Percentiles rank a stretch among this genome's conserved stretches.
phyloP scores from a whole-genome alignment of 2,329 filamentous ascomycete genomes.

The Microsporum ferrugineum region DNA sequence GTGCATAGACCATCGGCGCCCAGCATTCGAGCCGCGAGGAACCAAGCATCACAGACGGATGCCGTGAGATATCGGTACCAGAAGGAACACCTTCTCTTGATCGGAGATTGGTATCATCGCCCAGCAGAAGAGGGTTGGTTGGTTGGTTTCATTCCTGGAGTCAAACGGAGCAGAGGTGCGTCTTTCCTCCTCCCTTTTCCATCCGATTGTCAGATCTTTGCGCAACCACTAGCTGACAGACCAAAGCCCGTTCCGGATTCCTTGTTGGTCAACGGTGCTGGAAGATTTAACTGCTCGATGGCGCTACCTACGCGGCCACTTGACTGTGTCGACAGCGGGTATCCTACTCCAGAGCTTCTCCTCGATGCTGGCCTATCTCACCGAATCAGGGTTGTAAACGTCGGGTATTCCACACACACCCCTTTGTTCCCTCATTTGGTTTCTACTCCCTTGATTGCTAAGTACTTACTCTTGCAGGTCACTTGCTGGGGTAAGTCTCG shows the following conservation, averaged over 20 bases:
- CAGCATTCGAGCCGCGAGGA: conserved; percentile 10
- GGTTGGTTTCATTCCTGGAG: conserved; percentile 35
- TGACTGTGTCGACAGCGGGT: conserved; percentile 28
- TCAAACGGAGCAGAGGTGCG: conserved; percentile 36
- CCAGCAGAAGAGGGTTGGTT: conserved; percentile 29
- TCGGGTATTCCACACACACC: conserved; percentile 23
- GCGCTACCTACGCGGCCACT: conserved; percentile 36
- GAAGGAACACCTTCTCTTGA: conserved; percentile 36
- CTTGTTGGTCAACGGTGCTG: conserved; percentile 38
- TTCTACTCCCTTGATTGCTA: neutral
- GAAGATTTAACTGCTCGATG: conserved; percentile 37
- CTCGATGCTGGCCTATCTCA: conserved; percentile 21
- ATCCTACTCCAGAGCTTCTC: conserved; percentile 19
- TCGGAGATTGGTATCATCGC: conserved; percentile 42
- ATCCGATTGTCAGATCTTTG: neutral
- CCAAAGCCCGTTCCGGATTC: conserved; percentile 39
- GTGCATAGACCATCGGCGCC: conserved; percentile 32
- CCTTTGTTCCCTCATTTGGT: no score
- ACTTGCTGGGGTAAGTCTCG: conserved; percentile 31
- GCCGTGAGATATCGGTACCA: conserved; percentile 21
- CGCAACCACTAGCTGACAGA: neutral
- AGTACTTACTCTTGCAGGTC: conserved; percentile 19
- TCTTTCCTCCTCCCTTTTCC: neutral
- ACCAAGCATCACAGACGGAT: conserved; percentile 14
- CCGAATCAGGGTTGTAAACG: conserved; percentile 35